A percentile compares a stretch with the other conserved stretches of the same genome.
Conservation (phyloP, 2,329 filamentous ascomycete genomes). For the Phialemonium atrogriseum region DNA sequence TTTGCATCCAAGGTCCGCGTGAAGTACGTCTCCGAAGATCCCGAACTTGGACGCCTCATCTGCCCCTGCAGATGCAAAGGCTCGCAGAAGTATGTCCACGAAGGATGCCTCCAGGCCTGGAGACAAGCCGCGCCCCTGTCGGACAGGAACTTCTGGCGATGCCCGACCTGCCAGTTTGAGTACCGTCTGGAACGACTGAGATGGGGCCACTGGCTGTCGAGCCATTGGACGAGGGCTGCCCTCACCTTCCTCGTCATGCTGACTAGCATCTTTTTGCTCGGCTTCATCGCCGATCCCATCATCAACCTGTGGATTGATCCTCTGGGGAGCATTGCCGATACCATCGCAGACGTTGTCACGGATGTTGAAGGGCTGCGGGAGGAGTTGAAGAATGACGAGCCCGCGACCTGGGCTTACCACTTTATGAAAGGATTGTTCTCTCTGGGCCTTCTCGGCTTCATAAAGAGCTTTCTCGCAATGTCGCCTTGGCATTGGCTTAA, state of each 20-base stretch:
- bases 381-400: conserved; percentile 37
- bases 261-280: conserved; percentile 68
- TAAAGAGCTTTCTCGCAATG: conserved; percentile 70
- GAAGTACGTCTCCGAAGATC: conserved; percentile 65
- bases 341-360: conserved; percentile 34
- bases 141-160: conserved; percentile 73
- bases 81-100: conserved; percentile 87
- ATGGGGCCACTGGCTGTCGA: conserved; percentile 64
- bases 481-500: conserved; percentile 73
- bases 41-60: conserved; percentile 67
- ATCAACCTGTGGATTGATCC: conserved; percentile 84
- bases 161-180: conserved; percentile 77
- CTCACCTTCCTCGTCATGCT: conserved; percentile 68
- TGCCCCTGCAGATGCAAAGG: conserved; percentile 92
- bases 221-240: conserved; percentile 55
- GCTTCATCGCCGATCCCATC: conserved; percentile 88
- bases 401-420: conserved; percentile 67
- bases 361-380: conserved; percentile 30
- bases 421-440: conserved; percentile 88
- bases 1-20: conserved; percentile 20
- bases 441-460: conserved; percentile 74
- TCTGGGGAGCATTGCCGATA: conserved; percentile 48
- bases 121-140: conserved; percentile 59
- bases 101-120: conserved; percentile 80
- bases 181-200: conserved; percentile 72